phyloP scores from a whole-genome alignment of 495 filamentous ascomycete species.

The Emericellopsis terricola region DNA sequence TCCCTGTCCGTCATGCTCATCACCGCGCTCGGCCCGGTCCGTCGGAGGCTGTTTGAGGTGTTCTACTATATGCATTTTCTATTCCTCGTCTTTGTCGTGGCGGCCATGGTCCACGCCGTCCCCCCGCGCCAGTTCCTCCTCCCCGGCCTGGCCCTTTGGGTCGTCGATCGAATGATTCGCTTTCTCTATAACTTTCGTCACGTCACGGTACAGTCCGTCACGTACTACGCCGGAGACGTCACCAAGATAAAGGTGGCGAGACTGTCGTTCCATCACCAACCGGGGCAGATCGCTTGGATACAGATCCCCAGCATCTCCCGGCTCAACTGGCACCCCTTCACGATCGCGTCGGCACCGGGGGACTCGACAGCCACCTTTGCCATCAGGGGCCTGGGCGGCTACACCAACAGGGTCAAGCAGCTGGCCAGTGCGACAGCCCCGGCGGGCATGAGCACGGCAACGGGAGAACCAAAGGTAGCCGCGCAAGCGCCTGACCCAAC shows the following conservation, averaged over 20 bases:
- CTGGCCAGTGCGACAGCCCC: neutral
- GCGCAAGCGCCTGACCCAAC: neutral
- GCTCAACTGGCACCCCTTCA: slow-evolving; percentile 10
- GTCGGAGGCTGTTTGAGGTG: slow-evolving; percentile 6
- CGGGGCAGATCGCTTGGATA: slow-evolving; percentile 8
- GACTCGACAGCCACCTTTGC: slow-evolving; percentile 4
- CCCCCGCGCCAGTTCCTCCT: slow-evolving; percentile 7
- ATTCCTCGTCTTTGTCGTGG: slow-evolving; percentile 7
- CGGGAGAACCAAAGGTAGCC: neutral
- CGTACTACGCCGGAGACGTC: slow-evolving; percentile 3
- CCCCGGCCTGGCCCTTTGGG: slow-evolving; percentile 6
- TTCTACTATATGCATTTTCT: slow-evolving; percentile 9
- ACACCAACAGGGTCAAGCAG: slow-evolving; percentile 4
- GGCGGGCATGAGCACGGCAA: no score
- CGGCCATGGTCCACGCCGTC: slow-evolving; percentile 6
- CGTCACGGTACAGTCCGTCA: slow-evolving; percentile 1
- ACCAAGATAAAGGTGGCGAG: slow-evolving; percentile 6
- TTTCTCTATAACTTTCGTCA: slow-evolving; percentile 5
- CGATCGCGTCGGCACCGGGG: slow-evolving; percentile 6
- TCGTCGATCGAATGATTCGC: slow-evolving; percentile 5
- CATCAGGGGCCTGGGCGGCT: slow-evolving; percentile 7
- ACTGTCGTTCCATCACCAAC: neutral
- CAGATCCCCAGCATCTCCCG: slow-evolving; percentile 5
- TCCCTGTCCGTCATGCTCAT: slow-evolving; percentile 3
- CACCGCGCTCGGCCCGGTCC: slow-evolving; percentile 2